Conservation (phyloP, 768 basidiomycete species). For the Termitomyces sp. region DNA sequence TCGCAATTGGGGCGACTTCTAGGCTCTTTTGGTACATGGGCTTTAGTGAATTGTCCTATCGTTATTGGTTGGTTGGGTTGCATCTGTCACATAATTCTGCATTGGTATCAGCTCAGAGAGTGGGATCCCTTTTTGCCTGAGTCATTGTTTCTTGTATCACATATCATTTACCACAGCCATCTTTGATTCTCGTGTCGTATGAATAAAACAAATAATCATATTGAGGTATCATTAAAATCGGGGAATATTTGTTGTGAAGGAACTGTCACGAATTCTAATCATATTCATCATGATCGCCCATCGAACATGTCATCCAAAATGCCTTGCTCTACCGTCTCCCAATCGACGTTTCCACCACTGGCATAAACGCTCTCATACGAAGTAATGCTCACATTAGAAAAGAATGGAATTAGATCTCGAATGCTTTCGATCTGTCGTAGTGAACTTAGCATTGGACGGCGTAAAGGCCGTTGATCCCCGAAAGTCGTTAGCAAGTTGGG, state of each 20-base stretch:
- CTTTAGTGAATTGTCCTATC: slow-evolving; percentile 2
- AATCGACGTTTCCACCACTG: slow-evolving; percentile 77
- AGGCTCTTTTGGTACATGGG: slow-evolving; percentile 11
- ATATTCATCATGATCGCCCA: slow-evolving; percentile 36
- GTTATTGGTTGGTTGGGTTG: neutral
- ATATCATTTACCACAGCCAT: neutral
- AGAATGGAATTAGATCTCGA: slow-evolving; percentile 84
- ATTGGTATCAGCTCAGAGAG: neutral
- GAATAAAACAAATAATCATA: neutral
- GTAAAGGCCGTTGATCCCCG: slow-evolving; percentile 42
- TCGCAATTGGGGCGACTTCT: slow-evolving; percentile 86
- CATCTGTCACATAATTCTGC: neutral
- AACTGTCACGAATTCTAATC: neutral
- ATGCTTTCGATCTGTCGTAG: slow-evolving; percentile 79
- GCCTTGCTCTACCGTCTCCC: slow-evolving; percentile 81
- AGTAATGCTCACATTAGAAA: slow-evolving; percentile 81
- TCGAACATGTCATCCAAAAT: slow-evolving; percentile 91
- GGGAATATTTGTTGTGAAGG: slow-evolving; percentile 9
- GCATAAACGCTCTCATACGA: slow-evolving; percentile 90
- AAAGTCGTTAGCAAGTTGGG: slow-evolving; percentile 24
- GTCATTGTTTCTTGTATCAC: neutral
- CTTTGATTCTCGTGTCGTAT: neutral
- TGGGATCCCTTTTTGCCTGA: neutral
- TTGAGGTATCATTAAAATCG: slow-evolving; percentile 11
- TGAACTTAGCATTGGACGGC: slow-evolving; percentile 66